Evolutionary conservation across 2,329 filamentous ascomycete species (phyloP).

Genomic region (Colletotrichum gloeosporioides): DNA sequence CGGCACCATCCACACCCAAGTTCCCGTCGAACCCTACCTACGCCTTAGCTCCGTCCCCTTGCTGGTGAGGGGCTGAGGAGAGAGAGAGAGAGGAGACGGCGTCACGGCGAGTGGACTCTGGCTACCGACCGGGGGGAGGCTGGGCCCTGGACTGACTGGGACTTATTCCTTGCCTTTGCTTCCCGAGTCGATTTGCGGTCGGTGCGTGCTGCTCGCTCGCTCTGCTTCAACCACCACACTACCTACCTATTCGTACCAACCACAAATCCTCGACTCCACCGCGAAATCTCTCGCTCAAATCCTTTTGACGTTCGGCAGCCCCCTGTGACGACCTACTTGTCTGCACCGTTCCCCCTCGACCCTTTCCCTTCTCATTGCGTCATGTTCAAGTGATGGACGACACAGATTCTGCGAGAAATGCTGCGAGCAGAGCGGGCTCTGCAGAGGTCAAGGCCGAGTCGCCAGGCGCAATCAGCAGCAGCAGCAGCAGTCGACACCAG

Average conservation of each 20-base stretch:
- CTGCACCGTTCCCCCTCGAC: not conserved
- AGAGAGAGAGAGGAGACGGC: not conserved
- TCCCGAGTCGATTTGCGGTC: not conserved
- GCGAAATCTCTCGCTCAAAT: constrained; percentile 22
- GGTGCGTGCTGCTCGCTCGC: not conserved
- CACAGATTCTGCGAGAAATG: constrained; percentile 22
- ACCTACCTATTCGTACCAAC: not conserved
- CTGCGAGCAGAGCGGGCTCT: constrained; percentile 21
- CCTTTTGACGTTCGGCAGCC: constrained; percentile 7
- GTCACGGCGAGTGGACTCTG: constrained; percentile 4
- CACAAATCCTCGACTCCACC: constrained; percentile 12
- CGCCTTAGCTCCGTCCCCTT: constrained; percentile 8
- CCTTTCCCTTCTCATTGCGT: constrained; percentile 7
- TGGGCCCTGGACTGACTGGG: not conserved
- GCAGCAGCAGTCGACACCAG: not conserved
- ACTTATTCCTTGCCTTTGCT: not conserved
- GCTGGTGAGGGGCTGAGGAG: constrained; percentile 11
- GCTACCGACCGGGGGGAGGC: constrained; percentile 5
- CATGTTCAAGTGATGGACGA: constrained; percentile 20
- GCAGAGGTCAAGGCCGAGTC: constrained; percentile 23
- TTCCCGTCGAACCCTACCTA: not conserved
- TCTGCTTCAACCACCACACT: not conserved
- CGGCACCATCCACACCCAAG: not conserved
- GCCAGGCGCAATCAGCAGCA: constrained; percentile 10
- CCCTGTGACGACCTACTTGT: constrained; percentile 12